phyloP scores from a whole-genome alignment of 2,329 filamentous ascomycete species.

The Pestalotiopsis sp. region DNA sequence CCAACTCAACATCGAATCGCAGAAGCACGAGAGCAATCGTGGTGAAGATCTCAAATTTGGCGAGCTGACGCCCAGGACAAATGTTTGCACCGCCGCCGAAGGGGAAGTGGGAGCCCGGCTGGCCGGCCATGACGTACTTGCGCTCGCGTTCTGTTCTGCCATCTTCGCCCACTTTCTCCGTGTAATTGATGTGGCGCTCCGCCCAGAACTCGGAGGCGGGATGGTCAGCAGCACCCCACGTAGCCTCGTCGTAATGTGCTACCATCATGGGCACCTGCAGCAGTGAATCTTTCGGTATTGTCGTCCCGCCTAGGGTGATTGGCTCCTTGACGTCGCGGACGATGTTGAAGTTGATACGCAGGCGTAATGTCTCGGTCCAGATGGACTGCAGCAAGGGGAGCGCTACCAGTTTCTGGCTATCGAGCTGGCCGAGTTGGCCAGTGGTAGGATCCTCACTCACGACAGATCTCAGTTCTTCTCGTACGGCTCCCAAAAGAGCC shows the following conservation, averaged over 20 bases:
- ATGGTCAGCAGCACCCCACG: slow-evolving; percentile 22
- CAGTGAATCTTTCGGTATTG: slow-evolving; percentile 20
- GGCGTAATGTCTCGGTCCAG: slow-evolving; percentile 27
- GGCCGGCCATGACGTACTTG: slow-evolving; percentile 17
- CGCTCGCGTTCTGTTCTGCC: neutral
- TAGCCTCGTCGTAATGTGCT: slow-evolving; percentile 21
- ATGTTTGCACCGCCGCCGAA: slow-evolving; percentile 29
- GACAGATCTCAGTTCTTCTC: slow-evolving; percentile 22
- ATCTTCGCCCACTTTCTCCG: neutral
- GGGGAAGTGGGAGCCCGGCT: slow-evolving; percentile 18
- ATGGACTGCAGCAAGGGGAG: slow-evolving; percentile 30
- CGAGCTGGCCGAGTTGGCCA: slow-evolving; percentile 21
- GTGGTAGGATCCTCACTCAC: slow-evolving; percentile 15
- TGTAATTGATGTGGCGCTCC: slow-evolving; percentile 19
- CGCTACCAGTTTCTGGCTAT: slow-evolving; percentile 21
- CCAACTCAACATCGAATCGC: slow-evolving; percentile 33
- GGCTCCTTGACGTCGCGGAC: slow-evolving; percentile 23
- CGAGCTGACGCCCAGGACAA: slow-evolving; percentile 38
- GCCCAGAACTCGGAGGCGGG: slow-evolving; percentile 27
- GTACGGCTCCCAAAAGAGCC: slow-evolving; percentile 20
- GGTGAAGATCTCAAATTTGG: slow-evolving; percentile 35
- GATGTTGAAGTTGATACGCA: slow-evolving; percentile 27
- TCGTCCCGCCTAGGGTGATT: slow-evolving; percentile 19
- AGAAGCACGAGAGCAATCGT: slow-evolving; percentile 32
- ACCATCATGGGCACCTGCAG: slow-evolving; percentile 26